A percentile compares a stretch with the other conserved stretches of the same genome.
Evolutionary conservation across 257 asterid species (phyloP).

Genomic region (Knoxia roxburghii): DNA sequence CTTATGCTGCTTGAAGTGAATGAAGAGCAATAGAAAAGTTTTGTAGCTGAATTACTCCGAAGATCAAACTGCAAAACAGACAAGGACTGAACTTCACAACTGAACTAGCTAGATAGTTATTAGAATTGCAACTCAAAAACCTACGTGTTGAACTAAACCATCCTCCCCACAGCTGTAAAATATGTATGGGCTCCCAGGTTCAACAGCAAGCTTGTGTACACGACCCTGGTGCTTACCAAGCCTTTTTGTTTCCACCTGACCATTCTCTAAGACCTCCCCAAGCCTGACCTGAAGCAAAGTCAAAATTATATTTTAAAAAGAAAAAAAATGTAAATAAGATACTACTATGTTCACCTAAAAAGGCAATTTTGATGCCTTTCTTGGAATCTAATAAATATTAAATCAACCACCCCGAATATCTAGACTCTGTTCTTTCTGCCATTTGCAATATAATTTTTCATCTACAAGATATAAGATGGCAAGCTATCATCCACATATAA

Average conservation of each 20-base stretch:
- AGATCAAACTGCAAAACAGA: conserved; percentile 70
- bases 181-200: conserved; percentile 70
- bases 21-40: conserved; percentile 59
- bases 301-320: not conserved
- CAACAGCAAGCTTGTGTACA: conserved; percentile 79
- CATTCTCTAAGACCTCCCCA: conserved; percentile 51
- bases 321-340: not conserved
- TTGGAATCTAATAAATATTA: not conserved
- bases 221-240: conserved; percentile 69
- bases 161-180: conserved; percentile 86
- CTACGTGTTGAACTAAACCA: conserved; percentile 68
- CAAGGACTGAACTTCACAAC: conserved; percentile 10
- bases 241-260: conserved; percentile 55
- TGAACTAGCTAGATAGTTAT: conserved; percentile 4
- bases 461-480: no score
- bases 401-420: not conserved
- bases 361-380: not conserved
- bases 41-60: conserved; percentile 52
- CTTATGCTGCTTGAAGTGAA: conserved; percentile 31
- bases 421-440: no score
- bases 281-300: conserved; percentile 60
- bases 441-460: no score
- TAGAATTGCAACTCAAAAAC: conserved; percentile 17
- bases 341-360: not conserved
- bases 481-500: no score